Base-by-base conservation (phyloP, 805 yeast genomes). In the Candida coquimbonensis region DNA sequence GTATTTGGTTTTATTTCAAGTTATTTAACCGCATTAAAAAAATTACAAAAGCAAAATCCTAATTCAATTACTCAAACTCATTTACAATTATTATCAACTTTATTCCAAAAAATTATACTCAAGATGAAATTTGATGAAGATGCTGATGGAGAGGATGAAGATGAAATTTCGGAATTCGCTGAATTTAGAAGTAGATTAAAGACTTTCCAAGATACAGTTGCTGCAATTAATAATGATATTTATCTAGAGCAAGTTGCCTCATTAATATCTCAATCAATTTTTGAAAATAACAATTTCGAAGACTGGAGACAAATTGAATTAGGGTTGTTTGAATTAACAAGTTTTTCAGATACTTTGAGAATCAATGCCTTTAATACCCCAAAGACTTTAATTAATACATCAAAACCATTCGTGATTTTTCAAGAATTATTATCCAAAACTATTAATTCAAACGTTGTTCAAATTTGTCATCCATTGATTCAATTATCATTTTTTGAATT, bases 221-320 rank as follows among this genome's bases (percentile, higher is more conserved):
- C 80, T 7, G 61, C 73, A 7, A 75, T 78, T 40, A 75, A 74
- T 49, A 81, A 85, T 27, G 76, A 75, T 25, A 64, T 87, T 43
- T 86, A 76, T 60, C 57, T 82, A 36, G 80, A 80, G 32, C 77
- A 74, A 27, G 66, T 84, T 31, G 75, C 85, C 3, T 62, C 67
- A n/a, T 76, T 87, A 40, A 80, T 87, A 43, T 71, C 79, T 55
- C 64, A 72, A 53, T 68, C 75, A 17, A 54, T 75, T 43, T 66
- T 70, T 56, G 60, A 59, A 49, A 52, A 58, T 19, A 31, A 31
- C 16, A 46, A 49, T 3, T 54, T 56, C 24, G 53, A 52, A 8
- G 78, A 81, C 52, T 90, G 98, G 98, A 78, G 88, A 60, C 78
- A 75, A 26, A 72, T 87, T 36, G 99, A 93, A 64, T 72, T 93